A percentile compares a stretch with the other conserved stretches of the same genome.
These are phyloP conservation scores for Coemansia sp. DNA, from an alignment of 192 early-diverging fungal species.

Conservation along the genomic window DNA sequence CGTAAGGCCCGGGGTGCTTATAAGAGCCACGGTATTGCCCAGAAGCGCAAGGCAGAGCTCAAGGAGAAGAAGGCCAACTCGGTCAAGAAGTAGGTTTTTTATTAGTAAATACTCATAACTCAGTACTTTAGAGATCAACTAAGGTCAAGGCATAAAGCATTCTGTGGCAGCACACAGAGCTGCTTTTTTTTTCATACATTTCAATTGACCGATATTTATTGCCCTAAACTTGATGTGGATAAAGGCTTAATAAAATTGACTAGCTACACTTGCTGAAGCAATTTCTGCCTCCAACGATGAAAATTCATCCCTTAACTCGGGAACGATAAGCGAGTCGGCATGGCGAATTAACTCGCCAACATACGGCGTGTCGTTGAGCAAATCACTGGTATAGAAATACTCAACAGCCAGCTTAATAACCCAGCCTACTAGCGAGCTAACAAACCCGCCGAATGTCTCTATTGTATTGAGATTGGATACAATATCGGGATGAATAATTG, in stretches of 20 bases:
- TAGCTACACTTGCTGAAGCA: background rate
- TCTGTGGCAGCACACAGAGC: too few species aligned
- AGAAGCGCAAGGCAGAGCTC: too few species aligned
- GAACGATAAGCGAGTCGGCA: constrained; percentile 20
- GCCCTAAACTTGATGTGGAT: too few species aligned
- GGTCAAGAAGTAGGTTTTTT: too few species aligned
- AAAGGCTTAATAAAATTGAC: background rate
- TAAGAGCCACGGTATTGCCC: constrained; percentile 6
- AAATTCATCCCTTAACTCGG: constrained; percentile 17
- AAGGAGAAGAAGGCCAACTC: too few species aligned
- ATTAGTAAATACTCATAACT: too few species aligned
- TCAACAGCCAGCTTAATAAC: constrained; percentile 18
- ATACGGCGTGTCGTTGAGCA: constrained; percentile 44
- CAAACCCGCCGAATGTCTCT: constrained; percentile 25
- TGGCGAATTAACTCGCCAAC: constrained; percentile 44
- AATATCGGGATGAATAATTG: constrained; percentile 27
- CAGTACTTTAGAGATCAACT: too few species aligned
- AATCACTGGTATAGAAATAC: constrained; percentile 26
- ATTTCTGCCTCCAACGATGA: constrained; percentile 7
- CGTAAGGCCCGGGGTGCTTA: constrained; percentile 48
- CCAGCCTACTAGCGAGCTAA: constrained; percentile 28
- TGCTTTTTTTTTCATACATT: too few species aligned
- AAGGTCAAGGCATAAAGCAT: too few species aligned
- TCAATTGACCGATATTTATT: too few species aligned
- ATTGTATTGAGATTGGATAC: constrained; percentile 22